A percentile compares a stretch with the other conserved stretches of the same genome.
Evolutionary conservation across 352 stramenopile species (phyloP).

Genomic region (Discostella stelligera): DNA sequence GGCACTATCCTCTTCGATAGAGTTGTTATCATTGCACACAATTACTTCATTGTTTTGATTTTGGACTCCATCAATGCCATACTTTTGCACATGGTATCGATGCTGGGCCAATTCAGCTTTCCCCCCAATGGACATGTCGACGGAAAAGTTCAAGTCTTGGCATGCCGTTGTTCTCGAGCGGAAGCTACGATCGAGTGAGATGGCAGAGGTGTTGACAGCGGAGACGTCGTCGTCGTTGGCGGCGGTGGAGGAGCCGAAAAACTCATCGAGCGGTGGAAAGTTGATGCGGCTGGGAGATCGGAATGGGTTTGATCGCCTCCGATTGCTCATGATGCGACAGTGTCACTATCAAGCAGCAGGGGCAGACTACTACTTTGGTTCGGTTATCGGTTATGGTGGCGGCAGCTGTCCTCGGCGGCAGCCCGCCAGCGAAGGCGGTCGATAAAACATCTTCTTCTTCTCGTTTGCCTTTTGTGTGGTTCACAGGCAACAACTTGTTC

Average conservation of each 20-base stretch:
- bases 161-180: constrained; percentile 8
- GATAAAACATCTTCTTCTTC: too few species aligned
- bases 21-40: background rate
- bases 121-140: constrained; percentile 51
- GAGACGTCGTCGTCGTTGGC: background rate
- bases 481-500: too few species aligned
- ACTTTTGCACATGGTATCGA: constrained; percentile 34
- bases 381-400: background rate
- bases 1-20: background rate
- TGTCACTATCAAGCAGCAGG: too few species aligned
- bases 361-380: too few species aligned
- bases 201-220: constrained; percentile 11
- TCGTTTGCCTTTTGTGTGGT: too few species aligned
- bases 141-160: constrained; percentile 37
- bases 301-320: constrained; percentile 32
- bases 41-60: background rate
- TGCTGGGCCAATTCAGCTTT: constrained; percentile 37
- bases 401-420: too few species aligned
- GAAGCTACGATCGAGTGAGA: constrained; percentile 22
- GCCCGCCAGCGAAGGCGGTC: too few species aligned
- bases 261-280: constrained; percentile 37
- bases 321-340: constrained; percentile 14
- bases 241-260: constrained; percentile 10
- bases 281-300: constrained; percentile 16
- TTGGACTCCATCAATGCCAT: constrained; percentile 30